Base-by-base conservation (phyloP, 2,329 filamentous ascomycete genomes). In the Huntiella bhutanensis region DNA sequence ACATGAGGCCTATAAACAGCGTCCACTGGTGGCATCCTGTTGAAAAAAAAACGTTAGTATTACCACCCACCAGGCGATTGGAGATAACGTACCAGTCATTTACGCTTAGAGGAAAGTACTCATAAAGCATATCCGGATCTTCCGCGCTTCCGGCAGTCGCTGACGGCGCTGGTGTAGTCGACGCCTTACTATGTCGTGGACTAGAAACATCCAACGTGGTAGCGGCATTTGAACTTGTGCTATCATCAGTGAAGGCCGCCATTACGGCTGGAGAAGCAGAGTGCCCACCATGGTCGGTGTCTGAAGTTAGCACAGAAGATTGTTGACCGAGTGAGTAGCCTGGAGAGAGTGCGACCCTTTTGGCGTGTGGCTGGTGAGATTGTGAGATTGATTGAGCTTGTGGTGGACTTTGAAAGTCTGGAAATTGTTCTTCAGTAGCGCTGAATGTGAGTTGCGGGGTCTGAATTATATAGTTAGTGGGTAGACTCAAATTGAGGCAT, bases 1-100 rank as follows among this genome's bases (percentile, higher is more conserved):
- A 94, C 84, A 59, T 95, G 87, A 4, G 87, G 88, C 42, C 85
- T 70, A 59, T 93, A 94, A 12, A 94, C 80, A 4, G 85, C 85
- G 60, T 93, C 85, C 3, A 92, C 83, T 1, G 84, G 85, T 2
- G 82, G 82, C 74, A 87, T 85, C 78, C 74, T 73, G 39, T 40
- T 16, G 16, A 36, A 37, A 36, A 28, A 15, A 45, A 22, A n/a
- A 12, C 3, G n/a, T 8, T 16, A 28, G 22, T 28, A 28, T 28
- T 5, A 28, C 22, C 22, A 10, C 22, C 22, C 22, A 28, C 2
- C 7, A 28, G 6, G 22, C 6, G 3, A 28, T 28, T 28, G 22
- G 22, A 28, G 22, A 48, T 17, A 35, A 57, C 62, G 55, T 59
- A 73, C 82, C 82, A 95, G 57, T 95, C 87, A 59, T 95, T 86